These are phyloP conservation scores for Cercis canadensis DNA, from an alignment of 306 rosid genomes.

Conservation along the genomic window DNA sequence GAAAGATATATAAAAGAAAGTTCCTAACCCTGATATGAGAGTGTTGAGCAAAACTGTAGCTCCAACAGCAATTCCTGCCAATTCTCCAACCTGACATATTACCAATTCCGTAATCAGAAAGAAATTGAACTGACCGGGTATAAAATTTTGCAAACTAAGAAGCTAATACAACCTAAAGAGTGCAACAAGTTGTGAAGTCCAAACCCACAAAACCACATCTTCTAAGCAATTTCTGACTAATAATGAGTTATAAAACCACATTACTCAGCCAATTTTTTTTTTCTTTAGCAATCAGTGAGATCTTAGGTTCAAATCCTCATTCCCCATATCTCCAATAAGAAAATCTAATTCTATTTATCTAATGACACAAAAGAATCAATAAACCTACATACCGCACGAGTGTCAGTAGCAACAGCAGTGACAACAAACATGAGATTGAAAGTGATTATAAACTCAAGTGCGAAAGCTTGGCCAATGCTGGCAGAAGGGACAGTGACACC, in stretches of 20 bases:
- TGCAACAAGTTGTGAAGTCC: no score
- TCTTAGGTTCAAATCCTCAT: no score
- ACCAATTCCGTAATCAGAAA: background rate
- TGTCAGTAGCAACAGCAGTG: conserved; percentile 94
- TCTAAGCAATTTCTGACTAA: no score
- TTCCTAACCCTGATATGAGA: conserved; percentile 76
- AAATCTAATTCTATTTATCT: no score
- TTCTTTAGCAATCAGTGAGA: no score
- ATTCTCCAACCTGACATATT: conserved; percentile 70
- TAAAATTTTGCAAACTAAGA: no score
- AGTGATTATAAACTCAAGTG: conserved; percentile 82
- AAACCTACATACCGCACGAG: conserved; percentile 78
- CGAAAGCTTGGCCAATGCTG: conserved; percentile 70
- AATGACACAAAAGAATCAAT: no score
- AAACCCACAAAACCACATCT: no score
- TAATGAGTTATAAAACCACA: no score
- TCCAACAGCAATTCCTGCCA: conserved; percentile 93
- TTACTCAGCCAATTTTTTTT: no score
- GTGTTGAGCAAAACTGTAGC: conserved; percentile 89
- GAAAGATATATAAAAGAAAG: background rate
- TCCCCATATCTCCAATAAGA: no score
- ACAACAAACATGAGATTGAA: conserved; percentile 86
- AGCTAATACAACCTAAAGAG: no score
- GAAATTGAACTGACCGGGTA: background rate
- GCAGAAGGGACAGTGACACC: conserved; percentile 83